Evolutionary conservation across 2,329 filamentous ascomycete genomes (phyloP).

Genomic region (Talaromyces sp.): DNA sequence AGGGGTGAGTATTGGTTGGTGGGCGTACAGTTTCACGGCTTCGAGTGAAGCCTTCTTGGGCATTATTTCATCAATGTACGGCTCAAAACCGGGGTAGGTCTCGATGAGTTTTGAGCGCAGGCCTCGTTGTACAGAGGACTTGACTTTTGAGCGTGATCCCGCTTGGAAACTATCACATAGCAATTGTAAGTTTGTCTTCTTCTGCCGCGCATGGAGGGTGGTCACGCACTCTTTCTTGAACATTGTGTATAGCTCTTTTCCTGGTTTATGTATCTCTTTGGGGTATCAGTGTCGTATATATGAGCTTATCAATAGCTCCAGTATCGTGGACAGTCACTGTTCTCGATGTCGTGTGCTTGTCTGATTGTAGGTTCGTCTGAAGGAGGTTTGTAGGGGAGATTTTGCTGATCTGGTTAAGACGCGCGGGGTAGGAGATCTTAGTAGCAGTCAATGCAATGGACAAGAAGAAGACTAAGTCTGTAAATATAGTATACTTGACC

Average conservation of each 20-base stretch:
- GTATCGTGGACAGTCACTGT: not conserved
- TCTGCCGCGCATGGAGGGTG: no score
- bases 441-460: not conserved
- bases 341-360: not conserved
- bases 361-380: not conserved
- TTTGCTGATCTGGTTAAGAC: not conserved
- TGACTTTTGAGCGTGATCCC: constrained; percentile 90
- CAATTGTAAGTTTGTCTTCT: no score
- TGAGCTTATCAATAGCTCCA: not conserved
- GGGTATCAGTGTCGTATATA: not conserved
- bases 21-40: constrained; percentile 75
- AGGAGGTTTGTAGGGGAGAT: not conserved
- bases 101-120: constrained; percentile 79
- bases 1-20: not conserved
- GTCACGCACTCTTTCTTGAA: constrained; percentile 86
- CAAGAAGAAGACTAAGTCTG: not conserved
- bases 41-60: constrained; percentile 92
- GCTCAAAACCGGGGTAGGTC: constrained; percentile 80
- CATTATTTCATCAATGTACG: constrained; percentile 88
- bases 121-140: constrained; percentile 87
- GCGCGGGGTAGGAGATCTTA: not conserved
- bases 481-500: not conserved
- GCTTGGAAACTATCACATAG: constrained; percentile 62
- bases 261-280: not conserved
- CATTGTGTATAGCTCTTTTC: constrained; percentile 55